These are phyloP conservation scores for Carex myosuroides DNA, from an alignment of 176 grass and related monocot genomes.

Conservation along the genomic window DNA sequence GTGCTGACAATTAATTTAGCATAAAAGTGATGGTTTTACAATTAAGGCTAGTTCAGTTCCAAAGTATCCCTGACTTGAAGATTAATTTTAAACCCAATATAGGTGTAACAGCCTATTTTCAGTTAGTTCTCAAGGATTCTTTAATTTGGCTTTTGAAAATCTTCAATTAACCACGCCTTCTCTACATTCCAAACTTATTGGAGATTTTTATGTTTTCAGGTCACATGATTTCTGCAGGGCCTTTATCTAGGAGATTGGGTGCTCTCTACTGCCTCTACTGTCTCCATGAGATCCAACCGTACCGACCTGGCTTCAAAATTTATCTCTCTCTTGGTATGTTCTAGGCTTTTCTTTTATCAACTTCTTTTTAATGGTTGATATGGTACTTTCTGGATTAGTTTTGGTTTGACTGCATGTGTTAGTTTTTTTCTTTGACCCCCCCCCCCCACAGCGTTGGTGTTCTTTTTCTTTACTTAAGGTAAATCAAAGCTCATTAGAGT, in stretches of 20 bases:
- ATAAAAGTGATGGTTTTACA: background rate
- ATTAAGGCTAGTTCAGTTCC: background rate
- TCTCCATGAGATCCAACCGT: constrained; percentile 88
- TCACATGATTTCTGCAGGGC: constrained; percentile 50
- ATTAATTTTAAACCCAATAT: background rate
- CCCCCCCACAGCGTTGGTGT: background rate
- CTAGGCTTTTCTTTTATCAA: background rate
- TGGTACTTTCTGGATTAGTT: background rate
- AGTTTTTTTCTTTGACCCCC: background rate
- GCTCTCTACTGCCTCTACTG: constrained; percentile 92
- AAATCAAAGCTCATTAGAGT: background rate
- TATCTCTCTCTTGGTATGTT: constrained; percentile 68
- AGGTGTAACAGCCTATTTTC: background rate
- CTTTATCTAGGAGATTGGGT: constrained; percentile 51
- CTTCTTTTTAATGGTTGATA: background rate
- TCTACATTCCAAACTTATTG: constrained; percentile 16
- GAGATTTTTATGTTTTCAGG: constrained; percentile 39
- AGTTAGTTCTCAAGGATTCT: background rate
- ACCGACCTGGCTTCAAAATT: constrained; percentile 69
- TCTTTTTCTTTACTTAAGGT: background rate
- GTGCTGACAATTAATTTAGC: background rate
- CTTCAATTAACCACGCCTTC: background rate
- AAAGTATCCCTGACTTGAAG: background rate
- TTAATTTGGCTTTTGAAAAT: background rate
- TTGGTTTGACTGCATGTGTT: background rate